Conservation (phyloP, 176 grass and related monocot species). For the Areca catechu region DNA sequence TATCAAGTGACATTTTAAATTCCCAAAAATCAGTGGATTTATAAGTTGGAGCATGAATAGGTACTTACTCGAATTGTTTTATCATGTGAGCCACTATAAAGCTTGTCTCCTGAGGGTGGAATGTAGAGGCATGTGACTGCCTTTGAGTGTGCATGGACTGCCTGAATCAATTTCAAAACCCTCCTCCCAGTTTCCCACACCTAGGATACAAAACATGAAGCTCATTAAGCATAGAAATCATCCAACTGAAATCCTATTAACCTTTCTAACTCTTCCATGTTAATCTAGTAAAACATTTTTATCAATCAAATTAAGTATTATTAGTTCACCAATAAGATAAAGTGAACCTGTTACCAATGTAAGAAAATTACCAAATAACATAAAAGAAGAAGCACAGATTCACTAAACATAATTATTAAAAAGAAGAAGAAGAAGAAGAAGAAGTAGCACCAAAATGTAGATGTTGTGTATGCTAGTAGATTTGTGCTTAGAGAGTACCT, state of each 20-base stretch:
- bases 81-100: conserved; percentile 2
- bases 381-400: no score
- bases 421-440: no score
- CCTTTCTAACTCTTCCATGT: no score
- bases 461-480: neutral
- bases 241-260: no score
- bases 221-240: neutral
- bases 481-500: neutral
- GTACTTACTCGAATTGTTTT: conserved; percentile 1
- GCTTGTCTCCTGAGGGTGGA: conserved; percentile 1
- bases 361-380: no score
- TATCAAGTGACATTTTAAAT: neutral
- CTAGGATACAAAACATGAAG: neutral
- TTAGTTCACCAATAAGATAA: no score
- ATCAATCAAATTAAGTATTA: no score
- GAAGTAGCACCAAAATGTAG: neutral
- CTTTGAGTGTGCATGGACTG: neutral
- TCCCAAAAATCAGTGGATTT: neutral
- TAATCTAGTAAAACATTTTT: no score
- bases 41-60: neutral
- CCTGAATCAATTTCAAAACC: conserved; percentile 2
- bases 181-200: neutral
- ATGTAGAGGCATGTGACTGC: neutral
- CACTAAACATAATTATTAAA: no score
- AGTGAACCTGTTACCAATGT: no score